A percentile compares a stretch with the other conserved stretches of the same genome.
Conservation (phyloP, 176 grass and related monocot species). For the Aegilops bicornis region DNA sequence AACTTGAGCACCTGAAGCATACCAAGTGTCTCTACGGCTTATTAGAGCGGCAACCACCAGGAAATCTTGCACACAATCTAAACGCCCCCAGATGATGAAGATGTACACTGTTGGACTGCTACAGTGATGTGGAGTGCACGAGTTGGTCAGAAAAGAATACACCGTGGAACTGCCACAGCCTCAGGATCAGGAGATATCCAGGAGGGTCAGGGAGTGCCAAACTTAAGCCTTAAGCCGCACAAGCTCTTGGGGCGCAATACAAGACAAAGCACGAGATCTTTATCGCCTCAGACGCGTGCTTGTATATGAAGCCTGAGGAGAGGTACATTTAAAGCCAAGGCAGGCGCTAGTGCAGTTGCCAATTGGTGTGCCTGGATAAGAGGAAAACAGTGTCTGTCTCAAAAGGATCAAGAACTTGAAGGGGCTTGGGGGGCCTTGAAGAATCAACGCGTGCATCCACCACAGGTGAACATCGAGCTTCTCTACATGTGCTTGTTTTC, state of each 20-base stretch:
- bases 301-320: constrained; percentile 24
- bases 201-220: not conserved
- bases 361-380: constrained; percentile 12
- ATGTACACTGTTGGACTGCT: not conserved
- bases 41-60: not conserved
- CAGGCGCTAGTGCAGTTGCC: not conserved
- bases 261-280: constrained; percentile 1
- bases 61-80: constrained; percentile 45
- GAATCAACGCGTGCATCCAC: constrained; percentile 11
- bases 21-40: not conserved
- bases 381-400: not conserved
- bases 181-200: constrained; percentile 33
- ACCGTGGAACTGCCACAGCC: not conserved
- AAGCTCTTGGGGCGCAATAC: not conserved
- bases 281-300: constrained; percentile 5
- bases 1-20: constrained; percentile 16
- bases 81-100: not conserved
- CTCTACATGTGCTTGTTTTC: not conserved
- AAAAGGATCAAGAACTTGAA: constrained; percentile 9
- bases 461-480: constrained; percentile 17
- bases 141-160: not conserved
- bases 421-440: not conserved
- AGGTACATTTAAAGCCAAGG: constrained; percentile 32
- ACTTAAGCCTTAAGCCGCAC: not conserved
- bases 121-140: constrained; percentile 34